Conservation (phyloP, 2,329 filamentous ascomycete genomes). For the Penicillium sp. region DNA sequence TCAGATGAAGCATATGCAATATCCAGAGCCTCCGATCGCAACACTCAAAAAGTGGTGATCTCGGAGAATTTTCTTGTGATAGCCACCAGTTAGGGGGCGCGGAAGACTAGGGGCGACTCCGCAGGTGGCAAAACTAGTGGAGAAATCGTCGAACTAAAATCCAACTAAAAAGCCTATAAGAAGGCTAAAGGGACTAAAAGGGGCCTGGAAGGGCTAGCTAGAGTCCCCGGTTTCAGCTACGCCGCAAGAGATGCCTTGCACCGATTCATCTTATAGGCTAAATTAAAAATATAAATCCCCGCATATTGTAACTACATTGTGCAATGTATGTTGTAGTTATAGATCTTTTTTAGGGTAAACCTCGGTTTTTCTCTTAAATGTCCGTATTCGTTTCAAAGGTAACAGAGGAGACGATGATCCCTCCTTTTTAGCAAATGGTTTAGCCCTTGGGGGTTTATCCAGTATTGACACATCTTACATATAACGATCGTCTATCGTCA, state of each 20-base stretch:
- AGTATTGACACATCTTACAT: neutral
- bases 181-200: neutral
- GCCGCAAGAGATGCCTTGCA: constrained; percentile 9
- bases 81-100: neutral
- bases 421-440: too few species aligned
- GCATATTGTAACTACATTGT: neutral
- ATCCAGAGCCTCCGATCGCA: neutral
- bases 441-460: too few species aligned
- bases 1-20: neutral
- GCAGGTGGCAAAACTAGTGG: neutral
- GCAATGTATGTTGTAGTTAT: neutral
- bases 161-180: neutral
- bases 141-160: neutral
- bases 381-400: neutral
- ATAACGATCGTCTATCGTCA: neutral
- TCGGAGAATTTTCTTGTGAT: constrained; percentile 15
- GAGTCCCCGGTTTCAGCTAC: constrained; percentile 16
- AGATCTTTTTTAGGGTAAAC: neutral
- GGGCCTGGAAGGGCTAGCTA: neutral
- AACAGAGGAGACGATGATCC: neutral
- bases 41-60: constrained; percentile 6
- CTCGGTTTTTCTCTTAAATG: neutral
- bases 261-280: neutral
- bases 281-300: neutral
- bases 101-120: neutral